These are phyloP conservation scores for Lotus japonicus DNA, from an alignment of 306 rosid species.

Conservation along the genomic window DNA sequence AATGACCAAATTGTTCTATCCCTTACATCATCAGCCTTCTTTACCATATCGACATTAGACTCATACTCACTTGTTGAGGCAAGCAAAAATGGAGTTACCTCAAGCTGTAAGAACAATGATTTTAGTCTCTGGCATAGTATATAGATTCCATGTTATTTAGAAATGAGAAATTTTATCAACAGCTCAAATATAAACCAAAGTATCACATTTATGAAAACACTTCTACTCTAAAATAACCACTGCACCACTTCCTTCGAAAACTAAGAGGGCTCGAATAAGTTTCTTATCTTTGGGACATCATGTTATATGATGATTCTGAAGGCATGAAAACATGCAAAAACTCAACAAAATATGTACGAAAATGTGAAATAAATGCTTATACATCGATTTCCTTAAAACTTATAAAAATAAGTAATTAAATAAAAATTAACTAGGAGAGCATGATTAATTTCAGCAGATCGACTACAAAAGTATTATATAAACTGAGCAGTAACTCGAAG, in stretches of 20 bases:
- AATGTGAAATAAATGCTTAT: neutral
- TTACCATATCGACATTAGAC: constrained; percentile 19
- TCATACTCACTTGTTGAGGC: constrained; percentile 46
- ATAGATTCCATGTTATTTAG: neutral
- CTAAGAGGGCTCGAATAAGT: neutral
- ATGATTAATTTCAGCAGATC: neutral
- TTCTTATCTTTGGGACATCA: neutral
- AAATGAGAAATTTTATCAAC: neutral
- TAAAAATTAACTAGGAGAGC: neutral
- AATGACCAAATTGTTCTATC: constrained; percentile 79
- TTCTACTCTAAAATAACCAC: neutral
- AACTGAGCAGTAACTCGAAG: constrained; percentile 10
- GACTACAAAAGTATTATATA: neutral
- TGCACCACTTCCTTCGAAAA: neutral
- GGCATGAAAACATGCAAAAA: neutral
- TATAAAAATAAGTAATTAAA: neutral
- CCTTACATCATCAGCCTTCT: constrained; percentile 40
- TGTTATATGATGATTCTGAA: constrained; percentile 5
- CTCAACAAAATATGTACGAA: neutral
- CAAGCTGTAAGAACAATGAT: constrained; percentile 59
- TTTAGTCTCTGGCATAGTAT: constrained; percentile 17
- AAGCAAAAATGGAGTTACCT: constrained; percentile 88
- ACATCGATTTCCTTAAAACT: neutral
- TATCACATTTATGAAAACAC: neutral
- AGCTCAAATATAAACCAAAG: constrained; percentile 1